These are phyloP conservation scores for Fusarium sp. DNA, from an alignment of 2,329 filamentous ascomycete species.

Conservation along the genomic window DNA sequence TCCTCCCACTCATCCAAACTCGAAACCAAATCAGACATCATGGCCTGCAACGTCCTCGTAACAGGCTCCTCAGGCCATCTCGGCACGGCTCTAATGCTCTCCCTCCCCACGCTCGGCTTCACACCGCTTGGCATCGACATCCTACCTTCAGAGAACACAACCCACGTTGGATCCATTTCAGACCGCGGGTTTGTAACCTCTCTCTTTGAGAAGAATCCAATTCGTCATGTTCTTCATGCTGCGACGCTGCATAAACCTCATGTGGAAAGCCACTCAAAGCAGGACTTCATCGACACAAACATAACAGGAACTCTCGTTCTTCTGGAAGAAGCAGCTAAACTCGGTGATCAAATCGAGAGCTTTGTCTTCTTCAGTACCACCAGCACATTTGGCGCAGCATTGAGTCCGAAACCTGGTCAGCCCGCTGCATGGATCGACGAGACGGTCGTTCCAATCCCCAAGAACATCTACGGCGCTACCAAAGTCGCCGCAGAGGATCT, in stretches of 20 bases:
- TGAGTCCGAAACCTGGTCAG: conserved; percentile 53
- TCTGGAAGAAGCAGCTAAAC: conserved; percentile 56
- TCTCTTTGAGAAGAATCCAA: conserved; percentile 52
- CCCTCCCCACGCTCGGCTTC: conserved; percentile 56
- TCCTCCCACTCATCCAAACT: not conserved
- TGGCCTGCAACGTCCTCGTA: conserved; percentile 56
- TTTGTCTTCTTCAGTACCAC: conserved; percentile 63
- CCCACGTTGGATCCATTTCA: conserved; percentile 54
- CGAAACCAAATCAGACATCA: not conserved
- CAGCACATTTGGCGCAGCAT: conserved; percentile 59
- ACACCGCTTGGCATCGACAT: conserved; percentile 61
- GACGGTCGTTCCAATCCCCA: conserved; percentile 56
- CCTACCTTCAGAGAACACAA: conserved; percentile 54
- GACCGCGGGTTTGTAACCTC: conserved; percentile 53
- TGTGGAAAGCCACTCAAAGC: conserved; percentile 59
- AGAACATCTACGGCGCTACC: conserved; percentile 64
- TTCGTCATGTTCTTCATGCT: conserved; percentile 59
- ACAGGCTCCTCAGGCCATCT: conserved; percentile 63
- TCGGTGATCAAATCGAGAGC: conserved; percentile 49
- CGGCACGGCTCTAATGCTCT: conserved; percentile 61
- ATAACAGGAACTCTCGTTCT: conserved; percentile 59
- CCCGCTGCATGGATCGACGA: conserved; percentile 63
- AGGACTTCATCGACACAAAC: conserved; percentile 61
- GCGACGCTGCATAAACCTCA: conserved; percentile 65
- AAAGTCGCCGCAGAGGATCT: conserved; percentile 64